Evolutionary conservation across 2,329 filamentous ascomycete genomes (phyloP), one percentile per base, ranked within the genome.

Genomic region (Neofusicoccum parvum): DNA sequence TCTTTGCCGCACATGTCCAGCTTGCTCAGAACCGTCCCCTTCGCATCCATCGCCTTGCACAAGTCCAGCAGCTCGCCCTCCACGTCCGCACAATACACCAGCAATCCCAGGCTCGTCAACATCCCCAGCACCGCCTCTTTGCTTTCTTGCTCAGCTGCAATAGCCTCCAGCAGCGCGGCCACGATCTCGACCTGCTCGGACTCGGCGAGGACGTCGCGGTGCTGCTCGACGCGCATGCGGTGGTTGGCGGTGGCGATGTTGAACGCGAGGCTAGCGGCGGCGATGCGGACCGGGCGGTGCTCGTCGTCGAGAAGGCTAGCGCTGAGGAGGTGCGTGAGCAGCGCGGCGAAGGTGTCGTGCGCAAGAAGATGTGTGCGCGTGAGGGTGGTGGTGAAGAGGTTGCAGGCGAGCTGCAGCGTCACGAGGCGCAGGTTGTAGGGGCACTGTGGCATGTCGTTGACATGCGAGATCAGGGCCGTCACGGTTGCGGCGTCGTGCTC

Each of bases 341-440:
- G 75, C 5, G 87, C 85, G 23, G 71, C 64, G 2, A 75, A 65
- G 58, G 43, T 2, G 34, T 68, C 20, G 1, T 58, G 93, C 62
- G 79, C 76, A 6, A 91, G 80, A 9, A 94, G 81, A 67, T 89
- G 85, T 2, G 87, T 83, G 0, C 88, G 82, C 72, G 90, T 96
- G 0, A 96, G 81, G 0, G 87, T 85, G 0, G 89, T 90, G 0
- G 87, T 89, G 79, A 96, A 97, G 48, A 96, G 82, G 72, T 97
- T 97, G 79, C 92, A 96, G 1, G 87, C 85, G 72, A 94, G 85
- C 70, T 97, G 94, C 23, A 96, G 79, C 0, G 92, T 90, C 15
- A 96, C 92, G 1, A 97, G 87, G 14, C 92, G 89, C 1, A 96
- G 84, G 4, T 91, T 89, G 74, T 97, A 97, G 0, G 92, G 92